phyloP scores from a whole-genome alignment of 345 rosid genomes.

The Populus euphratica region DNA sequence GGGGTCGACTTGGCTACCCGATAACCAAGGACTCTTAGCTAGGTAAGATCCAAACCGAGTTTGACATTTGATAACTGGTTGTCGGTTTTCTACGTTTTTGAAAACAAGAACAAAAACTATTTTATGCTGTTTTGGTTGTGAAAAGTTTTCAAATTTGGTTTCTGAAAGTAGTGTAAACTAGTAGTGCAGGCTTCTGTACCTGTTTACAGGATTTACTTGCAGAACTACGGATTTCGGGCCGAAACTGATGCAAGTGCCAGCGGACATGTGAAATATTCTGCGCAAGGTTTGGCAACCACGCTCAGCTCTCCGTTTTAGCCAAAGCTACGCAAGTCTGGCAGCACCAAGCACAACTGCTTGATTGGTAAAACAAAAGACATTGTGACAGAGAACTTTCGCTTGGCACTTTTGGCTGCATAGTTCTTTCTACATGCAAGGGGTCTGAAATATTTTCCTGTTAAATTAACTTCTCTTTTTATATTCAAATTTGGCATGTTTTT shows the following conservation, averaged over 20 bases:
- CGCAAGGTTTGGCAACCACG: constrained; percentile 51
- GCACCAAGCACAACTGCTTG: constrained; percentile 22
- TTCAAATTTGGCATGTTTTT: too few species aligned
- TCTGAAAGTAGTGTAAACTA: constrained; percentile 20
- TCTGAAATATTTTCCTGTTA: not conserved
- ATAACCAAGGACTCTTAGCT: too few species aligned
- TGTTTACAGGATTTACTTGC: constrained; percentile 46
- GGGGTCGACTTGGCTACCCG: too few species aligned
- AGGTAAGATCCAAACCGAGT: too few species aligned
- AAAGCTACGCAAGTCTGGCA: constrained; percentile 31
- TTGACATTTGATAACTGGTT: too few species aligned
- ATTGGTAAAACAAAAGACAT: constrained; percentile 38
- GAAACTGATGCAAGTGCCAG: constrained; percentile 27
- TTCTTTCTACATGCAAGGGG: not conserved
- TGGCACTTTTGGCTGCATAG: constrained; percentile 48
- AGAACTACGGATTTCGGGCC: constrained; percentile 23
- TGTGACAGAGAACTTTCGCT: constrained; percentile 27
- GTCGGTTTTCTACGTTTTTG: too few species aligned
- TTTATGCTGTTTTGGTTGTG: too few species aligned
- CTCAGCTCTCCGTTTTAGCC: constrained; percentile 56
- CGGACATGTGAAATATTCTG: constrained; percentile 42
- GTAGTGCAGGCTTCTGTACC: constrained; percentile 51
- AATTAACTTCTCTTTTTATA: not conserved
- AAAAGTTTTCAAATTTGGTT: too few species aligned
- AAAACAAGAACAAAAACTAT: too few species aligned